These are phyloP conservation scores for Lachnum nothofagi DNA, from an alignment of 2,329 filamentous ascomycete species.

Conservation along the genomic window DNA sequence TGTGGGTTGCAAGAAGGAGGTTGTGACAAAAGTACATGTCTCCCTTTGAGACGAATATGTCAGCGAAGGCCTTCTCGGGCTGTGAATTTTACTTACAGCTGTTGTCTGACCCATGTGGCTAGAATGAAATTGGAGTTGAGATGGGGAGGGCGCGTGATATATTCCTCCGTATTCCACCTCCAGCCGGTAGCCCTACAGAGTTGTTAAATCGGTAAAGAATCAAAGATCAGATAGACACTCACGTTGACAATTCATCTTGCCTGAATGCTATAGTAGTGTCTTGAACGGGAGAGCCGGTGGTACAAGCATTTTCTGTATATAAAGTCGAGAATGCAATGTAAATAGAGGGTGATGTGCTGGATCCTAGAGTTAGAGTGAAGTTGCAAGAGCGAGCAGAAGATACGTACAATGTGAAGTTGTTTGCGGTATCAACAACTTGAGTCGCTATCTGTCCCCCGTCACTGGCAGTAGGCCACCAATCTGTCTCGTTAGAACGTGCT, in stretches of 20 bases:
- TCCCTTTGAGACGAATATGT: not conserved
- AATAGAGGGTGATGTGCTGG: not conserved
- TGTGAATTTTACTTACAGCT: not conserved
- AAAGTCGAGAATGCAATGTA: not conserved
- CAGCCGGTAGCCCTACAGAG: not conserved
- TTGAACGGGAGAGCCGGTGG: not conserved
- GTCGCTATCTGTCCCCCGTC: not conserved
- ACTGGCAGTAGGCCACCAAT: not conserved
- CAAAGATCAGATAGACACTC: not conserved
- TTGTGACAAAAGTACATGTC: not conserved
- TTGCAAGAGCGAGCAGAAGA: not conserved
- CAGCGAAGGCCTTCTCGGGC: not conserved
- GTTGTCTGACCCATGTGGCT: not conserved
- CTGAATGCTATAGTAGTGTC: not conserved
- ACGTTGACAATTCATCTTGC: not conserved
- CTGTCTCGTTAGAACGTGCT: not conserved
- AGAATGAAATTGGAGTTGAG: not conserved
- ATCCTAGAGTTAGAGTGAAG: not conserved
- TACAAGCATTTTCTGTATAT: not conserved
- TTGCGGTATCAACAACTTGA: not conserved
- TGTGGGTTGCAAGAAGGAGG: not conserved
- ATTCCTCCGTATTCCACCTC: not conserved
- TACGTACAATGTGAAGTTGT: not conserved
- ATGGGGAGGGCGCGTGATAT: not conserved
- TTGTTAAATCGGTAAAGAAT: not conserved